Base-by-base conservation (phyloP, 805 yeast genomes). In the Starmerella riodocensis region DNA sequence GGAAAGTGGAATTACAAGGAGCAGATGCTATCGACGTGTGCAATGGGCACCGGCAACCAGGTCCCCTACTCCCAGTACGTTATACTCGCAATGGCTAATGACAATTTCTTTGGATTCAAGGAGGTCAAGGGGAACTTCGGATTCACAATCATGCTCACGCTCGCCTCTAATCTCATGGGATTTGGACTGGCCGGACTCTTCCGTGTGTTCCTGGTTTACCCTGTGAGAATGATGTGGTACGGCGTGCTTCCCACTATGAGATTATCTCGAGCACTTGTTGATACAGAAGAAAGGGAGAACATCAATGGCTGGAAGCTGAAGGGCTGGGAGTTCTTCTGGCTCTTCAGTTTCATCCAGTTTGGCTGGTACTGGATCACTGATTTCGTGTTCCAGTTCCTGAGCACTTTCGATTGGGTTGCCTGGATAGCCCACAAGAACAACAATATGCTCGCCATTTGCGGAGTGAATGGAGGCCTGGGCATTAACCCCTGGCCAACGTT, bases 331-430 rank as follows among this genome's bases (percentile, higher is more conserved):
- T 31, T 19, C 25, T 31, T 31, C 14, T 31, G 34, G 34, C 21
- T 31, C 11, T 31, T 31, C 34, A 31, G 21, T 7, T 8, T 31
- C 5, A 20, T 31, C 11, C 20, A n/a, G 25, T 31, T 31, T 21
- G 34, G 25, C 50, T 77, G 76, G 69, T 73, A 72, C 52, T 76
- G 78, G 74, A 58, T 78, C 49, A 84, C 85, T 2, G 78, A 76
- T 39, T 77, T 65, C 53, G 61, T 79, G 19, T 77, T 76, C 60
- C 60, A 63, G 16, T 83, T 74, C 2, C 64, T 78, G 39, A 65
- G 75, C 1, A 67, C 68, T 49, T 78, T 79, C 56, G 72, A 67
- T 48, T 74, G 79, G 80, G 62, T 70, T 50, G 64, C 71, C 2
- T 74, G 79, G 80, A 73, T 73, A 33, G 55, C 58, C 4, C 78